phyloP scores from a whole-genome alignment of 1,139 yeast species.

The Debaryomycetaceae sp. region DNA sequence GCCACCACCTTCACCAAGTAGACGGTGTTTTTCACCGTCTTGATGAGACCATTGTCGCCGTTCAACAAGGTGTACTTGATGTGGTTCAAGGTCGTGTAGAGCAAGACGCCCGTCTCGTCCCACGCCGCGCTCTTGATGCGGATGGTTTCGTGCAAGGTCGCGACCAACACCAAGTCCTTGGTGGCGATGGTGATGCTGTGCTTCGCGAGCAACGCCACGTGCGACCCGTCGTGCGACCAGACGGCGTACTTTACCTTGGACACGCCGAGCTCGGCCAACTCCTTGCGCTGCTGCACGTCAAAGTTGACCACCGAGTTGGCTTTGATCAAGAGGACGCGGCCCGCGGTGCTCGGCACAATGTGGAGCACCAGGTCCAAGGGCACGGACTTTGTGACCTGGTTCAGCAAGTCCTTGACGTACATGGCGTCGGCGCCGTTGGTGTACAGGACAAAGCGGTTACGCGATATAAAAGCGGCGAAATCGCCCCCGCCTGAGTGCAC shows the following conservation, averaged over 20 bases:
- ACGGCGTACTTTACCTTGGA: slow-evolving; percentile 79
- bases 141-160: slow-evolving; percentile 92
- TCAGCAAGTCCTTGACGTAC: slow-evolving; percentile 75
- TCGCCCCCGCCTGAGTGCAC: slow-evolving; percentile 73
- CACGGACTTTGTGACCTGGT: slow-evolving; percentile 71
- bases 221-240: slow-evolving; percentile 84
- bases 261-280: slow-evolving; percentile 57
- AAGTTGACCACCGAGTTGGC: slow-evolving; percentile 63
- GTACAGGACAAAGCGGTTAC: slow-evolving; percentile 87
- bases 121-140: slow-evolving; percentile 96
- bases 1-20: slow-evolving; percentile 71
- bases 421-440: slow-evolving; percentile 52
- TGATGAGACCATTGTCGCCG: slow-evolving; percentile 91
- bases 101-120: slow-evolving; percentile 89
- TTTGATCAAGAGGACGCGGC: slow-evolving; percentile 70
- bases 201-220: slow-evolving; percentile 81
- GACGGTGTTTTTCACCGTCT: slow-evolving; percentile 84
- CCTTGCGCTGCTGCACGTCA: slow-evolving; percentile 90
- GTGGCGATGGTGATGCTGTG: slow-evolving; percentile 87
- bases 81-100: slow-evolving; percentile 91
- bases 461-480: slow-evolving; percentile 82
- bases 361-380: slow-evolving; percentile 68
- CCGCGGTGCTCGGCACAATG: slow-evolving; percentile 72
- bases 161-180: slow-evolving; percentile 64
- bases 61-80: slow-evolving; percentile 86